phyloP scores from a whole-genome alignment of 805 yeast species.

The Starmerella floricola region DNA sequence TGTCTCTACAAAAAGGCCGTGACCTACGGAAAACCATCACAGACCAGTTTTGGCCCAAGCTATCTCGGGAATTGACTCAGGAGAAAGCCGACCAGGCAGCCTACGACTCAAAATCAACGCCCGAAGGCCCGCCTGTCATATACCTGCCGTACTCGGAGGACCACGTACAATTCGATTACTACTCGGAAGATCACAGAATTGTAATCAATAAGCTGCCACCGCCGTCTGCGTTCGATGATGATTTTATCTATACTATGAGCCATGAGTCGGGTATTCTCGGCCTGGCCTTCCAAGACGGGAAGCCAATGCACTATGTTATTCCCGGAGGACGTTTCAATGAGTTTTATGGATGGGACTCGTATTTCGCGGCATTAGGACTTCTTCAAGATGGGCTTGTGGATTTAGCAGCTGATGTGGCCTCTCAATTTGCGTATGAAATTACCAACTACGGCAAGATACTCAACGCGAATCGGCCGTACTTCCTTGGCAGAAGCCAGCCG shows the following conservation, averaged over 20 bases:
- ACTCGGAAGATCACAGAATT: conserved; percentile 26
- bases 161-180: conserved; percentile 1
- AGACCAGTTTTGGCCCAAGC: conserved; percentile 15
- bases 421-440: conserved; percentile 83
- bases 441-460: conserved; percentile 81
- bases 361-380: conserved; percentile 79
- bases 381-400: conserved; percentile 52
- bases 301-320: conserved; percentile 75
- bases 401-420: conserved; percentile 80
- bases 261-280: conserved; percentile 77
- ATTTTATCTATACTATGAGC: conserved; percentile 62
- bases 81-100: conserved; percentile 8
- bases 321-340: conserved; percentile 98
- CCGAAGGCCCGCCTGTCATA: conserved; percentile 1
- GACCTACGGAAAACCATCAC: conserved; percentile 7
- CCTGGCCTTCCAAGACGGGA: conserved; percentile 48
- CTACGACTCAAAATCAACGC: conserved; percentile 10
- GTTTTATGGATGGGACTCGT: conserved; percentile 96
- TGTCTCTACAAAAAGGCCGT: not conserved
- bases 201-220: conserved; percentile 71
- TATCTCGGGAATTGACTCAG: conserved; percentile 13
- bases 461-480: conserved; percentile 88
- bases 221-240: conserved; percentile 47
- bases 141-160: conserved; percentile 8
- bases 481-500: conserved; percentile 86